phyloP scores from a whole-genome alignment of 2,329 filamentous ascomycete species.

The Lachnellula willkommii region DNA sequence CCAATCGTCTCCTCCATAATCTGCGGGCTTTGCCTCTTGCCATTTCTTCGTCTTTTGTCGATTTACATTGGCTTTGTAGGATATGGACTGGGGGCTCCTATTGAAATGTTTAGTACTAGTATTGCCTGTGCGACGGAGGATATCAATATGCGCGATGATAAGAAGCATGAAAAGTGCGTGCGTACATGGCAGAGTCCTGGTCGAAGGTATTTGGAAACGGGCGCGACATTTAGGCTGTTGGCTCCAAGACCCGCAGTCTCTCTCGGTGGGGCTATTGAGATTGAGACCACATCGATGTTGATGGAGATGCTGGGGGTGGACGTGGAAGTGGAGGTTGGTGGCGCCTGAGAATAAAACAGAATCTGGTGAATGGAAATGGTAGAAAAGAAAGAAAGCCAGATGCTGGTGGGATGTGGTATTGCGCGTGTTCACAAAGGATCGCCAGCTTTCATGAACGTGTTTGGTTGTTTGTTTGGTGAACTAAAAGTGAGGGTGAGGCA shows the following conservation, averaged over 20 bases:
- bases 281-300: background rate
- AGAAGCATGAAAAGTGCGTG: background rate
- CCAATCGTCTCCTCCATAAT: conserved; percentile 93
- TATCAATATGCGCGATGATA: background rate
- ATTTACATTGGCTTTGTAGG: conserved; percentile 80
- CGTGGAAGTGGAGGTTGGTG: background rate
- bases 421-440: too few relatives aligned
- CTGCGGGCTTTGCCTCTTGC: conserved; percentile 81
- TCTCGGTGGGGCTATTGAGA: background rate
- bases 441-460: background rate
- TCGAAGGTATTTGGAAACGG: conserved; percentile 30
- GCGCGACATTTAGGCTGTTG: conserved; percentile 28
- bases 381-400: background rate
- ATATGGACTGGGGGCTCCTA: conserved; percentile 27
- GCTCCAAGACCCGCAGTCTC: background rate
- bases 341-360: background rate
- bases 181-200: conserved; percentile 28
- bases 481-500: too few relatives aligned
- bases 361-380: background rate
- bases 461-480: background rate
- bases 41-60: conserved; percentile 90
- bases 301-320: background rate
- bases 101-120: conserved; percentile 3
- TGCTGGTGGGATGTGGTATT: too few relatives aligned
- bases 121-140: background rate